phyloP scores from a whole-genome alignment of 352 stramenopile genomes.

The Pythium guiyangense region DNA sequence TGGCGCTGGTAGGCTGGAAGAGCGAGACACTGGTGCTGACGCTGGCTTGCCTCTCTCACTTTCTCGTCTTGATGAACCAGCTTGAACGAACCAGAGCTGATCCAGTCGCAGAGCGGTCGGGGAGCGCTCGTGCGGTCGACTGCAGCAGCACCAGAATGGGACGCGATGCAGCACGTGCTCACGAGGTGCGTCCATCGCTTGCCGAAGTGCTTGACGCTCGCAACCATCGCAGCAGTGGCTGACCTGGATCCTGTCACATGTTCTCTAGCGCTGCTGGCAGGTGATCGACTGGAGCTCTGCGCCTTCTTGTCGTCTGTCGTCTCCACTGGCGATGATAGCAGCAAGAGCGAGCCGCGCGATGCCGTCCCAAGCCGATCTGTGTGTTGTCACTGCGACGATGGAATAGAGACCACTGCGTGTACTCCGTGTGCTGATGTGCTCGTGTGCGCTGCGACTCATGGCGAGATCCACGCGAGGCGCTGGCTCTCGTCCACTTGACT shows the following conservation, averaged over 20 bases:
- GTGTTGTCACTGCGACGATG: neutral
- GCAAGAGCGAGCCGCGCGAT: neutral
- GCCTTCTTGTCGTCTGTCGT: neutral
- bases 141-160: neutral
- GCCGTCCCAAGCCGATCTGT: neutral
- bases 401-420: slow-evolving; percentile 5
- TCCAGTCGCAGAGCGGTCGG: slow-evolving; percentile 17
- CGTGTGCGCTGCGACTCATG: neutral
- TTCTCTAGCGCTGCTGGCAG: neutral
- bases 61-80: neutral
- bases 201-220: too few species aligned
- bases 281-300: neutral
- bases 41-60: neutral
- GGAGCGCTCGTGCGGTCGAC: neutral
- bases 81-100: slow-evolving; percentile 15
- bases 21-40: neutral
- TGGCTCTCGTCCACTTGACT: slow-evolving; percentile 23
- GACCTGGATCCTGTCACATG: too few species aligned
- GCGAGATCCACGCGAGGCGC: slow-evolving; percentile 45
- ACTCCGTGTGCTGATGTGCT: neutral
- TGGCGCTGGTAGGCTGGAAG: neutral
- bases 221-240: too few species aligned
- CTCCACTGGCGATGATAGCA: neutral
- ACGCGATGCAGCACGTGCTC: neutral
- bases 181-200: slow-evolving; percentile 1